These are phyloP conservation scores for Heterobasidion irregulare DNA, from an alignment of 1,284 basidiomycete genomes.

Conservation along the genomic window DNA sequence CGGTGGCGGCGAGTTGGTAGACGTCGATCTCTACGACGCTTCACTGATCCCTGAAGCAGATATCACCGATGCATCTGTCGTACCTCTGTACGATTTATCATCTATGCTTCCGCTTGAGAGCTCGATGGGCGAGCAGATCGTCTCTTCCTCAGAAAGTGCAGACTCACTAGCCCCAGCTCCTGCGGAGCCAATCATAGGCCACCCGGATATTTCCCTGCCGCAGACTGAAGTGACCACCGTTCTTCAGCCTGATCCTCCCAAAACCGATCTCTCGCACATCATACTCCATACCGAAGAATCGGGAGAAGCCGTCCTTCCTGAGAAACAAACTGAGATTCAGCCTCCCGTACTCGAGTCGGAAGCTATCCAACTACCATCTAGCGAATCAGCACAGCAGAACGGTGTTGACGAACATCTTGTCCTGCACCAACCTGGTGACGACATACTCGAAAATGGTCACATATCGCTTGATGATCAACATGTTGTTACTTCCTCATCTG, in stretches of 20 bases:
- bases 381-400: no score
- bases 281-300: no score
- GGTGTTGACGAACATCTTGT: no score
- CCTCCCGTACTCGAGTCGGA: no score
- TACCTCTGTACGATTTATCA: not conserved
- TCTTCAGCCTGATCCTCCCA: no score
- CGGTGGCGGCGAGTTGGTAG: constrained; percentile 20
- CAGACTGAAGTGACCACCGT: not conserved
- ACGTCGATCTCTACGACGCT: constrained; percentile 58
- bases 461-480: not conserved
- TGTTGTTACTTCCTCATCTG: not conserved
- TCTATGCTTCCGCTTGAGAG: not conserved
- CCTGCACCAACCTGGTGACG: not conserved
- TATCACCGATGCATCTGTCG: not conserved
- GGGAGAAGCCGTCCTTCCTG: no score
- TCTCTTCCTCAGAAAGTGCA: not conserved
- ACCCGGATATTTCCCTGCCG: not conserved
- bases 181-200: no score
- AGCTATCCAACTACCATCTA: no score
- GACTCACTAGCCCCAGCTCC: not conserved
- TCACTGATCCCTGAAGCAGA: constrained; percentile 3
- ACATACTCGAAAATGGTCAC: not conserved
- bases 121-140: not conserved
- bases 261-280: no score
- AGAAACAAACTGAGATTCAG: no score